These are phyloP conservation scores for Guillardia theta DNA, from an alignment of 78 protist genomes.

Conservation along the genomic window DNA sequence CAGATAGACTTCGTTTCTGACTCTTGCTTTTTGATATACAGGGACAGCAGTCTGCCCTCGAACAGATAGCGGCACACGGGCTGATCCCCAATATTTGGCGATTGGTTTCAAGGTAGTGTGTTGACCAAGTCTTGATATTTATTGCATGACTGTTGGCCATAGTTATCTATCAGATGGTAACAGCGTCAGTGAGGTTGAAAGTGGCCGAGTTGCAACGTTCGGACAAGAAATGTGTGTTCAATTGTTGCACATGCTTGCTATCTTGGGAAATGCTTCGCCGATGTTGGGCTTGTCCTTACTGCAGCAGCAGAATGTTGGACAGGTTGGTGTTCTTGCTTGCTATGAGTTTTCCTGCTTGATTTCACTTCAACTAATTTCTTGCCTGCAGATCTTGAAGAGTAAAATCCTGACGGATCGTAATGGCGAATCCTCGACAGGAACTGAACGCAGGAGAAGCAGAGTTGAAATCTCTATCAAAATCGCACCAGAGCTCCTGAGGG, in stretches of 20 bases:
- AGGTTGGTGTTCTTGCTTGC: not conserved
- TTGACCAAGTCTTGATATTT: not conserved
- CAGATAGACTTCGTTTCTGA: not conserved
- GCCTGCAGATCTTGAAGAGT: too few species aligned
- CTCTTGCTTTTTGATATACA: not conserved
- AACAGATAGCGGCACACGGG: not conserved
- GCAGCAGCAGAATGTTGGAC: not conserved
- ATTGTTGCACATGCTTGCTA: not conserved
- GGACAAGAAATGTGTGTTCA: not conserved
- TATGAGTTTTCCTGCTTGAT: not conserved
- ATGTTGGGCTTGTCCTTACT: not conserved
- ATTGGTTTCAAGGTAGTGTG: not conserved
- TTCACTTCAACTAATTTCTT: too few species aligned
- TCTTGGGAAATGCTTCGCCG: not conserved
- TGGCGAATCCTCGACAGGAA: too few species aligned
- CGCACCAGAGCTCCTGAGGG: not conserved
- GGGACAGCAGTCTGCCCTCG: not conserved
- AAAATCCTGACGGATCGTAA: too few species aligned
- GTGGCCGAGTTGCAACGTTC: too few species aligned
- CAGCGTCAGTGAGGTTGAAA: too few species aligned
- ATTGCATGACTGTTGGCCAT: not conserved
- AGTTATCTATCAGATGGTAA: not conserved
- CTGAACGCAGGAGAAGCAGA: too few species aligned
- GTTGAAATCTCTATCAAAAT: too few species aligned
- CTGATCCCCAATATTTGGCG: slow-evolving; percentile 11